These are phyloP conservation scores for Acorus gramineus DNA, from an alignment of 106 monocot genomes.

Conservation along the genomic window DNA sequence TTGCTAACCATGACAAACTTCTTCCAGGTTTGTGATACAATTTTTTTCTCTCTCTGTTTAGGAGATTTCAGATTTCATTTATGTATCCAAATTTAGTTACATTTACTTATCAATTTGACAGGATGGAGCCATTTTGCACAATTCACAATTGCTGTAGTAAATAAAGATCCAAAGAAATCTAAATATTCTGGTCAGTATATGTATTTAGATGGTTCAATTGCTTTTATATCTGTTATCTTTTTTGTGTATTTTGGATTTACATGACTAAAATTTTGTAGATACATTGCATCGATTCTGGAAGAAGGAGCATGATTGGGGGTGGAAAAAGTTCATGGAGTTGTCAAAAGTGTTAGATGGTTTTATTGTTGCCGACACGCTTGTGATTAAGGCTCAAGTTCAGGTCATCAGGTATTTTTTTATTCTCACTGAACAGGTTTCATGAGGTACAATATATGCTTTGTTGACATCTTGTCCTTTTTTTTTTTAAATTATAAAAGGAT, in stretches of 20 bases:
- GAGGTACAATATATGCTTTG: no score
- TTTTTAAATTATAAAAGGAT: neutral
- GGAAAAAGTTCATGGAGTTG: slow-evolving; percentile 96
- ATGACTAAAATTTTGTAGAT: slow-evolving; percentile 38
- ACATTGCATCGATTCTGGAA: slow-evolving; percentile 94
- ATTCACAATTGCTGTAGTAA: slow-evolving; percentile 90
- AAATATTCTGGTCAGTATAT: slow-evolving; percentile 76
- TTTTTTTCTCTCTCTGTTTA: neutral
- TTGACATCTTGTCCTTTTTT: no score
- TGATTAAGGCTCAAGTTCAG: slow-evolving; percentile 96
- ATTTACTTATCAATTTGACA: slow-evolving; percentile 15
- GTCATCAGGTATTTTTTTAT: slow-evolving; percentile 65
- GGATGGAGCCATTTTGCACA: slow-evolving; percentile 98
- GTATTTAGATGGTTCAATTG: no score
- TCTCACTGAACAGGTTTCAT: no score
- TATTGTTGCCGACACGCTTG: slow-evolving; percentile 63
- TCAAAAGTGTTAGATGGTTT: slow-evolving; percentile 81
- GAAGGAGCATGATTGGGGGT: slow-evolving; percentile 98
- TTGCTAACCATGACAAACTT: slow-evolving; percentile 91
- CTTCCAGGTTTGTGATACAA: slow-evolving; percentile 57
- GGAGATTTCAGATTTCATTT: no score
- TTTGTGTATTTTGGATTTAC: no score
- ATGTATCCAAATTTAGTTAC: no score
- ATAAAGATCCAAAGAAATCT: slow-evolving; percentile 92
- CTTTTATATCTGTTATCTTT: no score